Evolutionary conservation across 495 filamentous ascomycete genomes (phyloP).

Genomic region (Usnea hakonensis): DNA sequence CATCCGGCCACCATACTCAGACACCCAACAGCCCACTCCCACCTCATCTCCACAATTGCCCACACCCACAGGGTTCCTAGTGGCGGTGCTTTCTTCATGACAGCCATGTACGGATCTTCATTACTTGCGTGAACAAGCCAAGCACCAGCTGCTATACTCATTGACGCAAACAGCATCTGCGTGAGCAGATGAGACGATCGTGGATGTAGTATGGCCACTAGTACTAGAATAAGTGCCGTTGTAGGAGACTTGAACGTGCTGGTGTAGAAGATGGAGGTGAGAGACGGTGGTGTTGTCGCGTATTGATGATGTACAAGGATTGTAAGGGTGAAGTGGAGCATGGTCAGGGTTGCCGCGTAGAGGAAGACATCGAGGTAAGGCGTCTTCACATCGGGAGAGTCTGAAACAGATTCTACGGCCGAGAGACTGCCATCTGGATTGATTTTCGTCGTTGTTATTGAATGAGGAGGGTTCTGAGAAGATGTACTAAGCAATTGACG

Average conservation of each 20-base stretch:
- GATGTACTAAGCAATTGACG: slow-evolving; percentile 32
- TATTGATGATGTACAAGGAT: slow-evolving; percentile 92
- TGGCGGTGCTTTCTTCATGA: slow-evolving; percentile 87
- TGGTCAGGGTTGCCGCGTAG: slow-evolving; percentile 58
- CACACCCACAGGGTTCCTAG: slow-evolving; percentile 92
- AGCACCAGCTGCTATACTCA: slow-evolving; percentile 53
- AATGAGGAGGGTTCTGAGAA: neutral
- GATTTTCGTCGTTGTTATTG: slow-evolving; percentile 20
- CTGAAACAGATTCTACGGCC: neutral
- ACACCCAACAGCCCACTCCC: slow-evolving; percentile 56
- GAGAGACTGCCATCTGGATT: slow-evolving; percentile 25
- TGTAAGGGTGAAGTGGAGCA: slow-evolving; percentile 81
- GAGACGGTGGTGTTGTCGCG: slow-evolving; percentile 52
- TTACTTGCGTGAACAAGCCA: slow-evolving; percentile 80
- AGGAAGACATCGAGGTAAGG: slow-evolving; percentile 43
- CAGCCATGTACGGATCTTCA: slow-evolving; percentile 65
- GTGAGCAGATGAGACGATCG: slow-evolving; percentile 37
- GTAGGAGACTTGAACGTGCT: slow-evolving; percentile 42
- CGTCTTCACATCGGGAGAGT: slow-evolving; percentile 18
- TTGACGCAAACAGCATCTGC: slow-evolving; percentile 54
- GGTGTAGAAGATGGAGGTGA: slow-evolving; percentile 40
- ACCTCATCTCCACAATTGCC: slow-evolving; percentile 80
- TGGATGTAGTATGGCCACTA: slow-evolving; percentile 30
- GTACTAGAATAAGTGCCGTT: slow-evolving; percentile 41
- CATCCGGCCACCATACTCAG: slow-evolving; percentile 53